Conservation (phyloP, 139 green algal genomes). For the Desmodesmus armatus region DNA sequence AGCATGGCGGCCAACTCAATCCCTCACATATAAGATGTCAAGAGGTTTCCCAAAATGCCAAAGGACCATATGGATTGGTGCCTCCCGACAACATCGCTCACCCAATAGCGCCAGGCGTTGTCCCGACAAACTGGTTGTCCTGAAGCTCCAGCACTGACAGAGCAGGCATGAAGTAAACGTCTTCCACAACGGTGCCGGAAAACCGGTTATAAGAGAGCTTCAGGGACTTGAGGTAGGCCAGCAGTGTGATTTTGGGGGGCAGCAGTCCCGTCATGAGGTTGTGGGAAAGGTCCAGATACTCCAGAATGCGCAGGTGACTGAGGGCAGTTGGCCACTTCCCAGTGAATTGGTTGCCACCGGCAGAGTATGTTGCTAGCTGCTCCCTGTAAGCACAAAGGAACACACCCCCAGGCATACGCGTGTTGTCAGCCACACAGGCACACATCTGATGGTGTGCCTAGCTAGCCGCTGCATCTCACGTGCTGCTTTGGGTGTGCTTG, state of each 20-base stretch:
- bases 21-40: not conserved
- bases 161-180: not conserved
- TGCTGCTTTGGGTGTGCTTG: too few species aligned
- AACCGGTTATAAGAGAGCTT: not conserved
- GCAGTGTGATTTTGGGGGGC: not conserved
- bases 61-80: not conserved
- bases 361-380: not conserved
- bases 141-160: not conserved
- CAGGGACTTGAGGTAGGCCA: not conserved
- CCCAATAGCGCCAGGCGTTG: not conserved
- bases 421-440: too few species aligned
- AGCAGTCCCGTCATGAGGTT: constrained; percentile 22
- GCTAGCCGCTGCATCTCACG: too few species aligned
- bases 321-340: not conserved
- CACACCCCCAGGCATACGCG: too few species aligned
- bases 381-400: not conserved
- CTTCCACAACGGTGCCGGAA: not conserved
- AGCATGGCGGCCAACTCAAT: not conserved
- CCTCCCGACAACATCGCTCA: not conserved
- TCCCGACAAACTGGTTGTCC: not conserved
- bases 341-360: constrained; percentile 12
- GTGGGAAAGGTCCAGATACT: constrained; percentile 17
- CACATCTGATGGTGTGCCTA: too few species aligned
- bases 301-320: not conserved
- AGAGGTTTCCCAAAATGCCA: not conserved